phyloP scores from a whole-genome alignment of 257 asterid species.

The Mentha longifolia region DNA sequence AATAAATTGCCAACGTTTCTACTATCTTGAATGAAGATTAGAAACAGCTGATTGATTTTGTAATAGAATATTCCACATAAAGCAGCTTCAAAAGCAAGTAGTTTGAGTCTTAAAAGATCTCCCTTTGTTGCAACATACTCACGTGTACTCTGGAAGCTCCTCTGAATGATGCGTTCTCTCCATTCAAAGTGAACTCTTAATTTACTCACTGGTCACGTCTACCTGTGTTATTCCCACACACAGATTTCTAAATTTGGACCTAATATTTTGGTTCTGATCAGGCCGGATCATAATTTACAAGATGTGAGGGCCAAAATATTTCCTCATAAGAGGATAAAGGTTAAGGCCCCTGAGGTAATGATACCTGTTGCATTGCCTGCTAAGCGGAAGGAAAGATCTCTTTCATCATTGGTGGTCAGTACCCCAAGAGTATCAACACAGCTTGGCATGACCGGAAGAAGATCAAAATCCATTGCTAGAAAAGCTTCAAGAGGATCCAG shows the following conservation, averaged over 20 bases:
- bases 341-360: conserved; percentile 47
- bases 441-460: conserved; percentile 54
- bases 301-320: conserved; percentile 58
- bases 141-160: too few relatives aligned
- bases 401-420: conserved; percentile 65
- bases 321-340: conserved; percentile 56
- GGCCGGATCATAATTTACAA: conserved; percentile 68
- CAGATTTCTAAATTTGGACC: too few relatives aligned
- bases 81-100: conserved; percentile 1
- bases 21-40: neutral
- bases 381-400: conserved; percentile 69
- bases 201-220: too few relatives aligned
- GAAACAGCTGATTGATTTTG: neutral
- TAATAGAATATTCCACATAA: neutral
- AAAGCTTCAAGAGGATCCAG: conserved; percentile 44
- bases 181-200: too few relatives aligned
- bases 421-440: conserved; percentile 60
- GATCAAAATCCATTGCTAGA: conserved; percentile 48
- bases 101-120: neutral
- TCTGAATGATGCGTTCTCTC: too few relatives aligned
- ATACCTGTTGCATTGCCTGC: conserved; percentile 48
- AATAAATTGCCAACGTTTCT: neutral
- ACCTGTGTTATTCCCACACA: too few relatives aligned
- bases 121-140: neutral
- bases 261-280: conserved; percentile 24